Evolutionary conservation across 768 basidiomycete genomes (phyloP).

Genomic region (Auriscalpium orientale): DNA sequence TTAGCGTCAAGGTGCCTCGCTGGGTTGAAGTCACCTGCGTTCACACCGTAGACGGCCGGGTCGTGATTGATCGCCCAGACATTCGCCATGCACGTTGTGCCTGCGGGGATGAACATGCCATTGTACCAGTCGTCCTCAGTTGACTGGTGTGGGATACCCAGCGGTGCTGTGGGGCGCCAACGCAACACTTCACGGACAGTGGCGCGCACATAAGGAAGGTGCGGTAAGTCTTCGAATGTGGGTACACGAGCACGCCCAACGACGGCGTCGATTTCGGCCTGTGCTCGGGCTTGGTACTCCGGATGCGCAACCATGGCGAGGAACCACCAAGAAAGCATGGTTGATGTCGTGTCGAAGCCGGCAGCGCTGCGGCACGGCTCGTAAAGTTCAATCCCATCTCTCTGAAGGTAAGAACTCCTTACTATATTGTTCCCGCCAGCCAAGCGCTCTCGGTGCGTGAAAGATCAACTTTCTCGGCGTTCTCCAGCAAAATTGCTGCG

Average conservation of each 20-base stretch:
- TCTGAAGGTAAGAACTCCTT: background rate
- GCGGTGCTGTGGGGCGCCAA: background rate
- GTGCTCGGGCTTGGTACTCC: constrained; percentile 8
- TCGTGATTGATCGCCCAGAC: constrained; percentile 4
- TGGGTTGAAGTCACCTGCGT: constrained; percentile 14
- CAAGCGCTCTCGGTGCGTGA: constrained; percentile 8
- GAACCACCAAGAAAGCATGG: constrained; percentile 1
- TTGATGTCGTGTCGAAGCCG: background rate
- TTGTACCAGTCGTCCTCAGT: constrained; percentile 23
- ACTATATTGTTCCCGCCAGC: constrained; percentile 10
- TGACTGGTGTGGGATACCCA: background rate
- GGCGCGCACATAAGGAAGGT: constrained; percentile 14
- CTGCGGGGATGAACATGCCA: constrained; percentile 26
- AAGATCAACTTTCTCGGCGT: background rate
- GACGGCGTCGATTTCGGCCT: constrained; percentile 13
- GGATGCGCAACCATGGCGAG: constrained; percentile 15
- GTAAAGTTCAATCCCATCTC: background rate
- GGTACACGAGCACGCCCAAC: constrained; percentile 14
- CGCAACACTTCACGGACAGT: constrained; percentile 11
- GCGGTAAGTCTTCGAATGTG: constrained; percentile 2
- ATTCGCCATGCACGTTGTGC: constrained; percentile 25
- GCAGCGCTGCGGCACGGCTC: background rate
- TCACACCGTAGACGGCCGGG: constrained; percentile 2
- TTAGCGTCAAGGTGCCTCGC: constrained; percentile 7
- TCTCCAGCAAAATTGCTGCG: constrained; percentile 4